Percentiles rank a stretch among this genome's conserved stretches.
These are phyloP conservation scores for Rhodotorula sp. DNA, from an alignment of 1,284 basidiomycete species.

Conservation along the genomic window DNA sequence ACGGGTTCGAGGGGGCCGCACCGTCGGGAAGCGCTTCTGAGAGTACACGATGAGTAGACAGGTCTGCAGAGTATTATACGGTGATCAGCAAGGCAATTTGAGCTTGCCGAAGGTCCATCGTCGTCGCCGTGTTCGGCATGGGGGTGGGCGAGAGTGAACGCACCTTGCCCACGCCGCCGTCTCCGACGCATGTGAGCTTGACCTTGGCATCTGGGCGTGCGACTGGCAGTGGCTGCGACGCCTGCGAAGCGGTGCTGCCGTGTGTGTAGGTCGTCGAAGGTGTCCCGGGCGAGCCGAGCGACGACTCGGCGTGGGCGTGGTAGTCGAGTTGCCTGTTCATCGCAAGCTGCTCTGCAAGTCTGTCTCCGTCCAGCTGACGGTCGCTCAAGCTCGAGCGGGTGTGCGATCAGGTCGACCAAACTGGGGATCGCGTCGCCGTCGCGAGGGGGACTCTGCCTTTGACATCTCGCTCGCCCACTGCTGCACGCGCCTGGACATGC, in stretches of 20 bases:
- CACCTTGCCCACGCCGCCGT: conserved; percentile 78
- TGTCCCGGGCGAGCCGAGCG: background rate
- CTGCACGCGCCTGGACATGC: too few species aligned
- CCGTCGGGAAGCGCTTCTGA: conserved; percentile 92
- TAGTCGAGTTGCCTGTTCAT: too few species aligned
- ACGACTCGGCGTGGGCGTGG: too few species aligned
- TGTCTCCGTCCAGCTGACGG: too few species aligned
- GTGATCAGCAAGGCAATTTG: background rate
- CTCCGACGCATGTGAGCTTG: conserved; percentile 76
- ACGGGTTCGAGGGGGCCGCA: conserved; percentile 48
- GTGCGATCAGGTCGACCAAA: too few species aligned
- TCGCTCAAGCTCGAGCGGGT: too few species aligned
- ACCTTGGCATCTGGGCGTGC: conserved; percentile 38
- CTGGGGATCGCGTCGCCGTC: too few species aligned
- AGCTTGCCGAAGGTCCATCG: background rate
- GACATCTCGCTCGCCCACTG: too few species aligned
- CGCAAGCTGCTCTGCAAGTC: too few species aligned
- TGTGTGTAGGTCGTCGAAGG: conserved; percentile 1
- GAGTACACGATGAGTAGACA: conserved; percentile 81
- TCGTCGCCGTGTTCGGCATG: background rate
- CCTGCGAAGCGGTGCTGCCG: background rate
- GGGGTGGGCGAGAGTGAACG: conserved; percentile 49
- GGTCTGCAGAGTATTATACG: conserved; percentile 54
- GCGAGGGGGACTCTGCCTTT: too few species aligned
- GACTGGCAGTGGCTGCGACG: conserved; percentile 3